Percentiles rank a stretch among this genome's conserved stretches.
phyloP scores from a whole-genome alignment of 305 asterid species.

The Fraxinus angustifolia region DNA sequence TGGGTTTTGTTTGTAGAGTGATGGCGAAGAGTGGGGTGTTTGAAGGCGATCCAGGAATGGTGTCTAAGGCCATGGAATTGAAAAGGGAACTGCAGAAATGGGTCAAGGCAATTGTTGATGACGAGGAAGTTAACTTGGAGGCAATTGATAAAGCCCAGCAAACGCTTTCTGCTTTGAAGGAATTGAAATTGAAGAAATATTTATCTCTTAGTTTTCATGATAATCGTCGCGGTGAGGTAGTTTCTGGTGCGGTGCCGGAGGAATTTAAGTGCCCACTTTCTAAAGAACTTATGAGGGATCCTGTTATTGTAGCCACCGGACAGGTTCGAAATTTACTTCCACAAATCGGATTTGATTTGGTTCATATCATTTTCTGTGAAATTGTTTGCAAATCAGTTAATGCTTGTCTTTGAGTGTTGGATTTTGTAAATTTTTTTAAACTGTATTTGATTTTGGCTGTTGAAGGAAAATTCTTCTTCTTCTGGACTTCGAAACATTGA shows the following conservation, averaged over 20 bases:
- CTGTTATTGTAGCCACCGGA: slow-evolving; percentile 47
- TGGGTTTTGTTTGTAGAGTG: background rate
- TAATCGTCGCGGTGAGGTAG: background rate
- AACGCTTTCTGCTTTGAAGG: slow-evolving; percentile 1
- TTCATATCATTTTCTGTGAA: background rate
- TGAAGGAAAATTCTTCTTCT: background rate
- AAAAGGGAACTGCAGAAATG: slow-evolving; percentile 18
- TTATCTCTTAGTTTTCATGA: background rate
- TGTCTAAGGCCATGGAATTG: slow-evolving; percentile 14
- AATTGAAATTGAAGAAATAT: background rate
- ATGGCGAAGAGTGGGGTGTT: slow-evolving; percentile 7
- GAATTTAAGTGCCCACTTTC: slow-evolving; percentile 49
- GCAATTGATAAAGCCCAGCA: slow-evolving; percentile 3
- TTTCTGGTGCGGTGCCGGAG: slow-evolving; percentile 31
- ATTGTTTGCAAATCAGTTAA: background rate
- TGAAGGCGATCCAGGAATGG: slow-evolving; percentile 2
- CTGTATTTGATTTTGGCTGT: background rate
- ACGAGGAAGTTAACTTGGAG: slow-evolving; percentile 5
- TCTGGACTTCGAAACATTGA: background rate
- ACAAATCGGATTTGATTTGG: background rate
- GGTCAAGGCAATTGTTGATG: slow-evolving; percentile 16
- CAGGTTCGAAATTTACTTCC: slow-evolving; percentile 29
- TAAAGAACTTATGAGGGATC: slow-evolving; percentile 42
- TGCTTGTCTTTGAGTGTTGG: background rate
- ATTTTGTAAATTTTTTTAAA: background rate